Base-by-base conservation (phyloP, 2,329 filamentous ascomycete species). In the Xylaria arbuscula region DNA sequence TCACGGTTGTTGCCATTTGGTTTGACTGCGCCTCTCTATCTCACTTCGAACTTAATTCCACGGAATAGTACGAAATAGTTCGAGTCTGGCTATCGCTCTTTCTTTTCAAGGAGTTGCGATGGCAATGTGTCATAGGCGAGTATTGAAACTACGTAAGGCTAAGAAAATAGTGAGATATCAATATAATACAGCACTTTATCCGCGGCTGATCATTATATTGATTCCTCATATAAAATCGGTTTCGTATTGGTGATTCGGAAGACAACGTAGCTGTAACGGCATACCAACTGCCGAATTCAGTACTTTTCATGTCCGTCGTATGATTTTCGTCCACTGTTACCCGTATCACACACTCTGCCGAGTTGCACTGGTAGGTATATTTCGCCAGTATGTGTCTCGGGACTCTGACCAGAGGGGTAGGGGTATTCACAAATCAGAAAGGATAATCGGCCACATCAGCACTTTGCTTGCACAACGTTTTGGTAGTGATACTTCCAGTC, bases 141-240 rank as follows among this genome's bases (percentile, higher is more conserved):
- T 50, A 11, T 50, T 22, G 47, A 47, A 3, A 6, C 1, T 38
- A 19, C 5, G 15, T 15, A 24, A 19, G 6, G n/a, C 11, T 40
- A 38, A 24, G 40, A 48, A 15, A 10, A 11, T 28, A 28, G 28
- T 28, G 22, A 36, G 47, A 55, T 42, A 60, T 51, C 34, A 38
- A 55, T 38, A 56, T 57, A 50, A 47, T 45, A 51, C 59, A 62
- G 54, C 62, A 70, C 24, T 69, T 70, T 70, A 70, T 61, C 68
- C 68, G 66, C 19, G 55, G 36, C 54, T 48, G 68, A 48, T 36
- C 53, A 55, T 45, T 48, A 65, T 54, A 67, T 67, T 58, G 38
- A 45, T 34, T 56, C 36, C 54, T 17, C 57, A 55, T 62, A 64
- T 60, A 53, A 51, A 61, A 59, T 66, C 59, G 65, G 45, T 54